A percentile compares a stretch with the other conserved stretches of the same genome.
Conservation (phyloP, 768 basidiomycete species). For the Butyriboletus loyo region DNA sequence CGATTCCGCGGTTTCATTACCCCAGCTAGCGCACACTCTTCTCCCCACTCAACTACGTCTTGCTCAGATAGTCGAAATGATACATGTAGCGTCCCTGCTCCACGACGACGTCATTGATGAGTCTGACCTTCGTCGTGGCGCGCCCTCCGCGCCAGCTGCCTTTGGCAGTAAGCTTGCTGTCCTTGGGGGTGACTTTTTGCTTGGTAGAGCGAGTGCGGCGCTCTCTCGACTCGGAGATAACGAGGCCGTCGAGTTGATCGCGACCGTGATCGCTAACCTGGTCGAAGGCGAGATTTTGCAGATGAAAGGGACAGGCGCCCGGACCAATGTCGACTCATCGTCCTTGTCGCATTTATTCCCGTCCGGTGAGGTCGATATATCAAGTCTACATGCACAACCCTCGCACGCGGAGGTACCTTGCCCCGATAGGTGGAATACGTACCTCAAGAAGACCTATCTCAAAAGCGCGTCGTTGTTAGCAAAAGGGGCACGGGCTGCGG, state of each 20-base stretch:
- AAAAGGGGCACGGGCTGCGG: conserved; percentile 79
- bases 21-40: conserved; percentile 33
- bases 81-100: conserved; percentile 90
- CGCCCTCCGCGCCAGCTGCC: conserved; percentile 64
- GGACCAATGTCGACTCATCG: neutral
- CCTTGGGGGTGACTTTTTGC: conserved; percentile 92
- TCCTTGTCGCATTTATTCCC: neutral
- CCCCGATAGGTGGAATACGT: conserved; percentile 63
- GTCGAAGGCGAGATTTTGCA: conserved; percentile 97
- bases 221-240: conserved; percentile 80
- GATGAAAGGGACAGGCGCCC: conserved; percentile 35
- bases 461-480: conserved; percentile 92
- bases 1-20: conserved; percentile 23
- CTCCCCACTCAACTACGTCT: conserved; percentile 90
- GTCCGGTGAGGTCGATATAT: conserved; percentile 24
- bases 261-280: conserved; percentile 88
- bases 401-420: conserved; percentile 25
- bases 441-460: conserved; percentile 90
- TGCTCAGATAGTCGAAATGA: conserved; percentile 97
- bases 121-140: conserved; percentile 67
- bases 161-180: conserved; percentile 94
- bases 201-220: conserved; percentile 87
- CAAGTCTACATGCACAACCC: conserved; percentile 44
- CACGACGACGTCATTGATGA: conserved; percentile 89
- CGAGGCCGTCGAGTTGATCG: conserved; percentile 92